Base-by-base conservation (phyloP, 164 flowering plant genomes). In the Tetracentron sinense region DNA sequence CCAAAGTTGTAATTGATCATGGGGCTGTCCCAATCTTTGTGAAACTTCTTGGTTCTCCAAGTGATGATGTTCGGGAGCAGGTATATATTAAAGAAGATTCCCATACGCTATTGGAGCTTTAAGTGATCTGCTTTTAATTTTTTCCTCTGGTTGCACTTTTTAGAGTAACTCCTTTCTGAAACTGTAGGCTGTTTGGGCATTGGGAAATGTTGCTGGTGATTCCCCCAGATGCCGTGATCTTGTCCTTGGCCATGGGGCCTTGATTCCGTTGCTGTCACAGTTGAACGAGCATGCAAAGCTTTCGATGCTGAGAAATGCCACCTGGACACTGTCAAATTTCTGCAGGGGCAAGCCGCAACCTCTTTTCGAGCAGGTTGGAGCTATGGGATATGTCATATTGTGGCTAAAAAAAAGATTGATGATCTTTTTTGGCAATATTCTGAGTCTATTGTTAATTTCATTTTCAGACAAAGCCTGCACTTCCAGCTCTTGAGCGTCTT, bases 291-390 rank as follows among this genome's bases (percentile, higher is more conserved):
- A 82, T 75, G 87, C 92, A 42, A 90, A 90, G 63, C 86, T 86
- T 33, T 90, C 93, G 23, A 84, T 87, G 93, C 61, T 87, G 63
- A 74, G 92, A 67, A 90, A 90, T 79, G 92, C 92, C n/a, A 90
- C 97, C 8, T 90, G 97, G 97, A 90, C 94, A 20, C 69, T 90
- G 21, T 87, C 96, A 64, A 90, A 90, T 65, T 90, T 90, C 69
- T 90, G 93, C 68, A 78, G 93, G 69, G 93, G 96, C 74, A 87
- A 89, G 74, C 96, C 96, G 26, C 93, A 87, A 61, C 91, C 96
- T 54, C 74, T 75, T 20, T 90, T 87, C 79, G 92, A 87, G 53
- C 93, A 78, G 94, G 96, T 90, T 64, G 38, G 63, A 25, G 2
- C 19, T 56, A 42, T 56, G 15, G 16, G 23, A 42, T 29, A 7